Conservation (phyloP, 768 basidiomycete genomes). For the Boletus vermiculosoides region DNA sequence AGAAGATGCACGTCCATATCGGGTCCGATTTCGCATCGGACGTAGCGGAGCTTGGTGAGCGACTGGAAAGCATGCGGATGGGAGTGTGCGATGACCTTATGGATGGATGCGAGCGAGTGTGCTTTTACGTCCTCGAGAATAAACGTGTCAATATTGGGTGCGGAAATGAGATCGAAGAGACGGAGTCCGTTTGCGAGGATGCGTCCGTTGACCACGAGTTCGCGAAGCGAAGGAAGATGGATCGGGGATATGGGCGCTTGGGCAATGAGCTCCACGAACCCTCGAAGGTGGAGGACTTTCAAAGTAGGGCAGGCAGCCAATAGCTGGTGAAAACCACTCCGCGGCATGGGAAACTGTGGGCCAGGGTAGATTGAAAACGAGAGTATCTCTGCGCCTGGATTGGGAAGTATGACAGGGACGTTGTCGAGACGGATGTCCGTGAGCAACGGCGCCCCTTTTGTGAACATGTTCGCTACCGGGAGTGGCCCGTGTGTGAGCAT, state of each 20-base stretch:
- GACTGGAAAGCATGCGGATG: constrained; percentile 31
- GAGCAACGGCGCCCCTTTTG: constrained; percentile 32
- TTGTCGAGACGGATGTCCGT: constrained; percentile 35
- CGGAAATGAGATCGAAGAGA: constrained; percentile 33
- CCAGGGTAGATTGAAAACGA: constrained; percentile 37
- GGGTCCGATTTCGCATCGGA: constrained; percentile 32
- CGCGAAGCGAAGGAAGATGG: constrained; percentile 25
- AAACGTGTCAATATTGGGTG: constrained; percentile 32
- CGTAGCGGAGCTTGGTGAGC: constrained; percentile 27
- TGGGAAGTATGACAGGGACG: constrained; percentile 27
- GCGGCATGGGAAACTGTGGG: constrained; percentile 30
- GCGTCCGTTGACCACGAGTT: constrained; percentile 33
- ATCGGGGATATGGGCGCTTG: constrained; percentile 23
- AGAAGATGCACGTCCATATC: constrained; percentile 34
- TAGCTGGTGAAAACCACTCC: constrained; percentile 22
- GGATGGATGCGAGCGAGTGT: constrained; percentile 26
- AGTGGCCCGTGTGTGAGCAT: constrained; percentile 29
- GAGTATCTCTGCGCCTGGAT: constrained; percentile 20
- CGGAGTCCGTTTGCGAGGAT: constrained; percentile 29
- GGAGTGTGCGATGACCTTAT: constrained; percentile 27
- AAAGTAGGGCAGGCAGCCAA: constrained; percentile 22
- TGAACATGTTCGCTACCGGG: constrained; percentile 25
- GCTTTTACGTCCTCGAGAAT: constrained; percentile 33
- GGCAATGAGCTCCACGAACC: constrained; percentile 29
- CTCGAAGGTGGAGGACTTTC: constrained; percentile 29